Evolutionary conservation across 805 yeast species (phyloP), one percentile per base, ranked within the genome.

Genomic region (Metschnikowia arizonensis): DNA sequence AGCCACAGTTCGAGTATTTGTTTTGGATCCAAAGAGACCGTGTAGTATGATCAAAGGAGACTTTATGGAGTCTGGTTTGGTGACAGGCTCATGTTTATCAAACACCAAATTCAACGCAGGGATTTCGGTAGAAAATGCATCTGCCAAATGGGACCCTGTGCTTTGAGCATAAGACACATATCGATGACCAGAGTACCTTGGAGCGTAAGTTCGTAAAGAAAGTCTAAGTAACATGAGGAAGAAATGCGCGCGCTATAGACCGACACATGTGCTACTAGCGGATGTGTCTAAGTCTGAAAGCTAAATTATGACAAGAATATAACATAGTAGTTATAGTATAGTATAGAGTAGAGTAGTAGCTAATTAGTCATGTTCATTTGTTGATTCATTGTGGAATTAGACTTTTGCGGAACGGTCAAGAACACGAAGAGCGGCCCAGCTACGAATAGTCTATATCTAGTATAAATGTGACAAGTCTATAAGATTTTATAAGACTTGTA

Each of bases 11-110:
- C 96, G 68, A 57, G 87, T 88, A 63, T 89, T 91, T n/a, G 77
- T 56, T 54, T 79, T 85, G 43, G 85, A 81, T 1, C 98, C 99
- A 64, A 93, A 88, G 9, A 91, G 65, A 0, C 98, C 99, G 61
- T 91, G 99, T 33, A 90, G 64, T 23, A 91, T 79, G 25, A 93
- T 66, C 10, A 91, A 69, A 1, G 97, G 96, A 1, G 82, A 66
- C 51, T 65, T 60, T 57, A 51, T 30, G 55, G 63, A 29, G 44
- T 48, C 45, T 11, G 65, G 52, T 12, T 25, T 26, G 6, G 45
- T 61, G 2, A 36, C 33, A 28, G 52, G 54, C 15, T 56, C 54
- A 57, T 72, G 72, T 38, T 72, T 64, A 44, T 85, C 89, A 56
- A 60, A 85, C 2, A 67, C 69, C 37, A 85, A 65, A 24, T 68